Evolutionary conservation across 148 eudicot genomes (phyloP).

Genomic region (Cornus kousa): DNA sequence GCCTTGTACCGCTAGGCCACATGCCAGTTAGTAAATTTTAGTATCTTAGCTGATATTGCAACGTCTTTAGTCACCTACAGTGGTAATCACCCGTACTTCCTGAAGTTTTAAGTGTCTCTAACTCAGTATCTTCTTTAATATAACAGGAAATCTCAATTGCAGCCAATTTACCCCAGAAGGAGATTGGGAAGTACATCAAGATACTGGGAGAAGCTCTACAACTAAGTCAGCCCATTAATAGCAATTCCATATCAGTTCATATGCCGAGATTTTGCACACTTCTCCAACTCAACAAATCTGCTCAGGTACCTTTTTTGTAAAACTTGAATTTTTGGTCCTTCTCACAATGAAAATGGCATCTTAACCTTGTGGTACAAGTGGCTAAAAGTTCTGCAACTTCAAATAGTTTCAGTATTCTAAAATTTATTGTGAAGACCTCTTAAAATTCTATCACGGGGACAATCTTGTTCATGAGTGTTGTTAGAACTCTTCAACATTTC

Average conservation of each 20-base stretch:
- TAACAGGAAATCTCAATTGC: constrained; percentile 92
- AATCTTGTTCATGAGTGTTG: no score
- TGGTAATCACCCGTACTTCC: neutral
- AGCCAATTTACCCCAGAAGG: constrained; percentile 97
- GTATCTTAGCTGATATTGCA: neutral
- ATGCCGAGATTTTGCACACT: constrained; percentile 98
- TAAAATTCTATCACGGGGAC: neutral
- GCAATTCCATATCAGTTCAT: constrained; percentile 96
- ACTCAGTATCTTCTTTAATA: constrained; percentile 6
- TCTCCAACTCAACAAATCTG: constrained; percentile 96
- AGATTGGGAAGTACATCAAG: constrained; percentile 97
- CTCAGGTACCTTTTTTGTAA: constrained; percentile 59
- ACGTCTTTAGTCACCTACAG: neutral
- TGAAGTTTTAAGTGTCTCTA: neutral
- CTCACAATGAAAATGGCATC: no score
- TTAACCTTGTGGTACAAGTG: no score
- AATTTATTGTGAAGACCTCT: neutral
- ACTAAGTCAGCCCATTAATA: constrained; percentile 93
- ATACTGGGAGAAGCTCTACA: constrained; percentile 98
- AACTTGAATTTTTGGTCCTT: no score
- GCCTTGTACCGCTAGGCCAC: no score
- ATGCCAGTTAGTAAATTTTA: no score
- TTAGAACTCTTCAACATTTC: no score
- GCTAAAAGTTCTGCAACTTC: neutral
- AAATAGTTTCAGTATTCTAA: neutral